Conservation (phyloP, 2,329 filamentous ascomycete species). For the Trichoderma atrobrunneum region DNA sequence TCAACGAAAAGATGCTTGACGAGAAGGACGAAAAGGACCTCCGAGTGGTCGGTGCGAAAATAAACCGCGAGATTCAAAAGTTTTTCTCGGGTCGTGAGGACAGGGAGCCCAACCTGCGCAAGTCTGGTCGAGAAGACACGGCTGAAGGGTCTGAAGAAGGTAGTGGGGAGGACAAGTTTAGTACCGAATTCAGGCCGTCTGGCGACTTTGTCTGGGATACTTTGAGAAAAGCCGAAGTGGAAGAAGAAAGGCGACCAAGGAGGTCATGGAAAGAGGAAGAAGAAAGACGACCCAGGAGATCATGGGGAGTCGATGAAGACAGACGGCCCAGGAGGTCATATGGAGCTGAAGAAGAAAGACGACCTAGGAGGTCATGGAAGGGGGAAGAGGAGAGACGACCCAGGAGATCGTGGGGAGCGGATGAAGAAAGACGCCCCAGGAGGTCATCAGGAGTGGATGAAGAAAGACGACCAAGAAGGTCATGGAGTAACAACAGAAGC, state of each 20-base stretch:
- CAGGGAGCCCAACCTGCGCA: slow-evolving; percentile 33
- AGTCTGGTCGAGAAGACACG: slow-evolving; percentile 14
- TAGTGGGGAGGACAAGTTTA: slow-evolving; percentile 17
- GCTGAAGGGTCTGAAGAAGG: slow-evolving; percentile 22
- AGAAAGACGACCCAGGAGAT: not conserved
- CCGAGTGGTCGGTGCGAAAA: slow-evolving; percentile 32
- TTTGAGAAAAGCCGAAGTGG: slow-evolving; percentile 18
- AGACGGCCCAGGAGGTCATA: not conserved
- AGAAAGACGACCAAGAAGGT: not conserved
- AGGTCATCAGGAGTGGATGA: not conserved
- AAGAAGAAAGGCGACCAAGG: not conserved
- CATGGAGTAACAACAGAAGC: not conserved
- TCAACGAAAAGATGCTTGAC: slow-evolving; percentile 40
- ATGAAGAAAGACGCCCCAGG: no score
- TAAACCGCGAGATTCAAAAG: slow-evolving; percentile 38
- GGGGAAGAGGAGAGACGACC: not conserved
- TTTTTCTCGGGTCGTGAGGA: slow-evolving; percentile 37
- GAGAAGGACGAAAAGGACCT: slow-evolving; percentile 35
- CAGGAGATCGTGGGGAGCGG: not conserved
- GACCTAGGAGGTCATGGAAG: not conserved
- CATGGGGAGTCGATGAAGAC: not conserved
- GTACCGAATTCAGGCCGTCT: slow-evolving; percentile 18
- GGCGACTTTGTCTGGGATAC: slow-evolving; percentile 36
- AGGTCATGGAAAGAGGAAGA: not conserved
- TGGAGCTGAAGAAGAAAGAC: not conserved